These are phyloP conservation scores for Penicillium olsonii DNA, from an alignment of 2,329 filamentous ascomycete species.

Conservation along the genomic window DNA sequence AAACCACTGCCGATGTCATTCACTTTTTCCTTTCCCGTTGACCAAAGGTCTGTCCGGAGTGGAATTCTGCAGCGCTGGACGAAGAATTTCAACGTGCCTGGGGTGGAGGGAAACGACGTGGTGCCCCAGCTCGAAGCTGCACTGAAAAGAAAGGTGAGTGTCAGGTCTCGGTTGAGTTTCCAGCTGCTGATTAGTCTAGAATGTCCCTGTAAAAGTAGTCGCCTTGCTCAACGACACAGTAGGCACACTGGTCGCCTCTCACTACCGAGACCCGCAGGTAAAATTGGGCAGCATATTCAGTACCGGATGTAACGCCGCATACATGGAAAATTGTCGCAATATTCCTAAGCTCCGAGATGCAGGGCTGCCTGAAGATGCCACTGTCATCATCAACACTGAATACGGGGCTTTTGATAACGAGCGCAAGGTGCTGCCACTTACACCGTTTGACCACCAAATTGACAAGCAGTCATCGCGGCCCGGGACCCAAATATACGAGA, in stretches of 20 bases:
- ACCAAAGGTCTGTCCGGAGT: conserved; percentile 80
- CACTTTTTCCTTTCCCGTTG: conserved; percentile 87
- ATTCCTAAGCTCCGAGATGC: conserved; percentile 85
- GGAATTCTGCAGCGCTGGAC: conserved; percentile 88
- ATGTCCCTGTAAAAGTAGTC: conserved; percentile 79
- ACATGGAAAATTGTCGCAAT: conserved; percentile 82
- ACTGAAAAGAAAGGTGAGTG: conserved; percentile 60
- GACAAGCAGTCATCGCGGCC: conserved; percentile 87
- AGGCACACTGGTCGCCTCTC: conserved; percentile 87
- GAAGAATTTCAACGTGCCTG: conserved; percentile 84
- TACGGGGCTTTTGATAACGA: conserved; percentile 93
- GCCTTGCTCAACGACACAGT: conserved; percentile 94
- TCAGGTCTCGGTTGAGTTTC: background rate
- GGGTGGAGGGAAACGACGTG: conserved; percentile 84
- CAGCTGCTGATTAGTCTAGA: conserved; percentile 48
- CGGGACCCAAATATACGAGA: conserved; percentile 90
- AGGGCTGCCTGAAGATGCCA: conserved; percentile 72
- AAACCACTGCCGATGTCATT: conserved; percentile 72
- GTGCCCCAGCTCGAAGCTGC: conserved; percentile 79
- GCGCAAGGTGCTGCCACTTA: conserved; percentile 68
- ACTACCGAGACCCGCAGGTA: conserved; percentile 83
- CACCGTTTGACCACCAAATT: conserved; percentile 66
- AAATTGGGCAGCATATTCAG: conserved; percentile 94
- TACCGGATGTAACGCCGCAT: conserved; percentile 92
- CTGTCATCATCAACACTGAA: conserved; percentile 91